A percentile compares a stretch with the other conserved stretches of the same genome.
These are phyloP conservation scores for Fraxinus angustifolia DNA, from an alignment of 305 asterid genomes.

Conservation along the genomic window DNA sequence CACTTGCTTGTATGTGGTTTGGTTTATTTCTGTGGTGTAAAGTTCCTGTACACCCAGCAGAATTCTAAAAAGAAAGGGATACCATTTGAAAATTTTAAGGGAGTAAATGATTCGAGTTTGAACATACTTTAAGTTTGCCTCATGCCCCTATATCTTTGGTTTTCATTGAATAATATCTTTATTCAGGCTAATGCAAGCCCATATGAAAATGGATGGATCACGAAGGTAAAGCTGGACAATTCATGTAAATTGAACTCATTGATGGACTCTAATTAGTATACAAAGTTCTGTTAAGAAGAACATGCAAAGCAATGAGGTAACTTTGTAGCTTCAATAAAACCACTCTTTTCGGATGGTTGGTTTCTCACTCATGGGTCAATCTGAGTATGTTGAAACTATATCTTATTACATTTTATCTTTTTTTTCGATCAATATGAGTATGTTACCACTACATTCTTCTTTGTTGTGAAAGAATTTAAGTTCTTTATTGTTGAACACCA, in stretches of 20 bases:
- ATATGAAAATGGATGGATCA: slow-evolving; percentile 65
- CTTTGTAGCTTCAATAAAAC: slow-evolving; percentile 12
- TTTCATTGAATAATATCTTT: not conserved
- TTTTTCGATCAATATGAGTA: not conserved
- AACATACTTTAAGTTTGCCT: too few species aligned
- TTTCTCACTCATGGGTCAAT: not conserved
- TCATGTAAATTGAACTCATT: slow-evolving; percentile 43
- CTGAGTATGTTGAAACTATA: not conserved
- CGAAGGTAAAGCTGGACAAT: slow-evolving; percentile 70
- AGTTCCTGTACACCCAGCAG: too few species aligned
- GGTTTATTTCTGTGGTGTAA: too few species aligned
- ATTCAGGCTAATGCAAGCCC: slow-evolving; percentile 48
- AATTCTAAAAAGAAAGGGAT: too few species aligned
- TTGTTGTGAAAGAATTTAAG: not conserved
- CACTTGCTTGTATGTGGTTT: too few species aligned
- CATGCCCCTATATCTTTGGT: not conserved
- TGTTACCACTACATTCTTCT: not conserved
- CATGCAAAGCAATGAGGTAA: slow-evolving; percentile 57
- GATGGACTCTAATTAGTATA: slow-evolving; percentile 59
- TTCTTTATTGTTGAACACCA: not conserved
- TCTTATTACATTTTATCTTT: not conserved
- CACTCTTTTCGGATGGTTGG: slow-evolving; percentile 9
- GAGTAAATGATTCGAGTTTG: too few species aligned
- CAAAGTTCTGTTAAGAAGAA: slow-evolving; percentile 76
- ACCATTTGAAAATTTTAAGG: too few species aligned